phyloP scores from a whole-genome alignment of 1,139 yeast genomes.

The Diutina neorugosa region DNA sequence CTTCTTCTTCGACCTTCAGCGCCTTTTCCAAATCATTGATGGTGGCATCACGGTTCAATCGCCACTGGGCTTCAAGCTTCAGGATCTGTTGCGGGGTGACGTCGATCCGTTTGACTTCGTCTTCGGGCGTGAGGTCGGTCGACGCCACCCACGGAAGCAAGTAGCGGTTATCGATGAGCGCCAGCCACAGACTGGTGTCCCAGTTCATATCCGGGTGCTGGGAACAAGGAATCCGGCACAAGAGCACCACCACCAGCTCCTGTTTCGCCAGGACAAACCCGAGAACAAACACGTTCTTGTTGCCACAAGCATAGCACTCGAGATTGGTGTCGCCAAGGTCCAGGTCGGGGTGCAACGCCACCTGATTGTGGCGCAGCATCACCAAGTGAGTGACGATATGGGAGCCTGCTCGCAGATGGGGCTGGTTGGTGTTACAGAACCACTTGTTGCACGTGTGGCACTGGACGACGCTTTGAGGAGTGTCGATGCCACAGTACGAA shows the following conservation, averaged over 20 bases:
- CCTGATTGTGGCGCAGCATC: conserved; percentile 64
- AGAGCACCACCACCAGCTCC: conserved; percentile 75
- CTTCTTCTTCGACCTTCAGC: conserved; percentile 37
- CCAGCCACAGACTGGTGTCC: conserved; percentile 86
- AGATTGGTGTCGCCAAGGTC: conserved; percentile 76
- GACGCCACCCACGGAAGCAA: conserved; percentile 71
- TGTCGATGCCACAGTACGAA: conserved; percentile 68
- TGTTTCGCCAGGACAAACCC: conserved; percentile 86
- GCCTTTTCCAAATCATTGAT: conserved; percentile 37
- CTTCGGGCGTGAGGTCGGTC: conserved; percentile 12
- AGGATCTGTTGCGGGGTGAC: conserved; percentile 57
- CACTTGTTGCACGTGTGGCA: conserved; percentile 74
- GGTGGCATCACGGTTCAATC: conserved; percentile 57
- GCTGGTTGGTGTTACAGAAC: conserved; percentile 58
- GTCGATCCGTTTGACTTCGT: conserved; percentile 51
- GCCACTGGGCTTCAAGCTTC: conserved; percentile 75
- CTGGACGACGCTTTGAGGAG: conserved; percentile 55
- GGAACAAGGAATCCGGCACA: conserved; percentile 88
- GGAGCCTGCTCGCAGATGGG: conserved; percentile 55
- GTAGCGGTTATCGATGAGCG: conserved; percentile 69
- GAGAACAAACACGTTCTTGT: conserved; percentile 63
- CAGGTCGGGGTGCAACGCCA: conserved; percentile 66
- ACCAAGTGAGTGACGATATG: conserved; percentile 85
- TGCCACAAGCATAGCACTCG: conserved; percentile 89
- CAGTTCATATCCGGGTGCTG: conserved; percentile 63